A percentile compares a stretch with the other conserved stretches of the same genome.
These are phyloP conservation scores for Naganishia vishniacii DNA, from an alignment of 768 basidiomycete genomes.

Conservation along the genomic window DNA sequence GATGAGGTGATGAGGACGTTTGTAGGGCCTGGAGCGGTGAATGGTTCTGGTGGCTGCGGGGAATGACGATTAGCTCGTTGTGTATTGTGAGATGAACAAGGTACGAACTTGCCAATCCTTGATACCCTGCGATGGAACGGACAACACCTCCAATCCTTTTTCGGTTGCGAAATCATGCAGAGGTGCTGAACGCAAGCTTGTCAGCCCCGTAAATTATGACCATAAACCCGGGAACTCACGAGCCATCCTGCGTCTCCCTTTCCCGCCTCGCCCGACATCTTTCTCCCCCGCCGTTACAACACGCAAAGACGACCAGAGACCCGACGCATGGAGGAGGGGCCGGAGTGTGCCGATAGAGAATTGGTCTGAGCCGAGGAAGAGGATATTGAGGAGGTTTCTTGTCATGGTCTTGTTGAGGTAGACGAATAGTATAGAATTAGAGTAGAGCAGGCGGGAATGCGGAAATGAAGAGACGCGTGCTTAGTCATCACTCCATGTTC, in stretches of 20 bases:
- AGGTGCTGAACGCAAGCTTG: constrained; percentile 58
- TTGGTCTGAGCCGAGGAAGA: constrained; percentile 82
- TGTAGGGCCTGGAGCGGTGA: constrained; percentile 30
- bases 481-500: neutral
- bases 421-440: neutral
- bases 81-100: neutral
- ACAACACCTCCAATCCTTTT: constrained; percentile 56
- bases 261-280: constrained; percentile 60
- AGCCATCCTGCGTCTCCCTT: constrained; percentile 33
- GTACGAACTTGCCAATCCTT: constrained; percentile 58
- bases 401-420: neutral
- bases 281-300: constrained; percentile 71
- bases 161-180: constrained; percentile 60
- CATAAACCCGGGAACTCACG: constrained; percentile 28
- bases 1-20: constrained; percentile 74
- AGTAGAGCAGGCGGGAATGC: neutral
- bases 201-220: neutral
- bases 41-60: constrained; percentile 52
- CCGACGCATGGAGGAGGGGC: constrained; percentile 60
- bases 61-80: constrained; percentile 40
- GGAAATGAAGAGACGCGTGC: neutral
- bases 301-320: constrained; percentile 66
- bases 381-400: neutral
- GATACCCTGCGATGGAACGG: constrained; percentile 64
- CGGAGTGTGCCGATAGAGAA: constrained; percentile 74